Base-by-base conservation (phyloP, 2,329 filamentous ascomycete genomes). In the Xylariaceae sp. region DNA sequence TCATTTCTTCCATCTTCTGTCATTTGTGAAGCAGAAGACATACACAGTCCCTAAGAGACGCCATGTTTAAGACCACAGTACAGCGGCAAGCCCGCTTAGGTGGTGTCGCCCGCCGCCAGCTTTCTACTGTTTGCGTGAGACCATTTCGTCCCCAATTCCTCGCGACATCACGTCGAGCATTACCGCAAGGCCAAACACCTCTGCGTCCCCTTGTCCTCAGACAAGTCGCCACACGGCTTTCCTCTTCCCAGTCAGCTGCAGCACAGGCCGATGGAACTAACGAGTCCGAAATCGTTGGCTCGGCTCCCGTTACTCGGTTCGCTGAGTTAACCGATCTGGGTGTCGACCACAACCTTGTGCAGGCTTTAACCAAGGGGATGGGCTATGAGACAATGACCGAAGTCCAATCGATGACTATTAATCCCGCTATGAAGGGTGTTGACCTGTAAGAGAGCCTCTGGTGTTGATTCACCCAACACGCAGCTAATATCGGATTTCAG, bases 341-440 rank as follows among this genome's bases (percentile, higher is more conserved):
- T 24, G 76, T 95, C 32, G 73, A 90, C 57, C 59, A 65, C 18
- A 78, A 73, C 44, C 66, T 96, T 38, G 72, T 95, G 48, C 59
- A 72, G 3, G 76, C 83, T 19, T 81, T 98, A 53, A 85, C 78
- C 2, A 53, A 76, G 4, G 77, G 80, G 39, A 87, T 97, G 83
- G 70, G 75, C 19, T 84, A 96, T 54, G 77, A 85, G 37, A 79
- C 72, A 31, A 97, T 98, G 93, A 97, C 91, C 17, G 85, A 93
- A 17, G 91, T 98, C 12, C 93, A 98, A 65, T 74, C 80, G 36
- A 77, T 83, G 61, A 95, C 91, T 11, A 89, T 98, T 59, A 80
- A 80, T 45, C 77, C 87, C 42, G 87, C 87, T 3, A 70, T 97
- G 32, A 79, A 81, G 51, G 90, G 93, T 17, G 78, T 74, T 45